phyloP scores from a whole-genome alignment of 108 stramenopile species.

The Nitzschia palea region DNA sequence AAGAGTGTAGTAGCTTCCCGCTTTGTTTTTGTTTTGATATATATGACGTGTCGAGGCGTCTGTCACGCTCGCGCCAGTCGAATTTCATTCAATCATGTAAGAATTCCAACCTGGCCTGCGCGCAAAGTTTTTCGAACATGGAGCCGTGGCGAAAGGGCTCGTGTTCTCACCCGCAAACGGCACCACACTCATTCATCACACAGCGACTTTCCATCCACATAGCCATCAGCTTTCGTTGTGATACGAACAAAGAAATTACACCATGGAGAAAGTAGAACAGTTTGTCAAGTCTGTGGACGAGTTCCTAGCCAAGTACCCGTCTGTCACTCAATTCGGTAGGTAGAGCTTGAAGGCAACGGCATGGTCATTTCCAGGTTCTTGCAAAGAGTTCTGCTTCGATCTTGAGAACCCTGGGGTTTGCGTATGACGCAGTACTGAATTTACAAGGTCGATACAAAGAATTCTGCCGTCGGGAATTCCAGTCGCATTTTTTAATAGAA shows the following conservation, averaged over 20 bases:
- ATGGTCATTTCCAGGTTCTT: background rate
- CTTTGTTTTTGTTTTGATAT: no score
- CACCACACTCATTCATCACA: background rate
- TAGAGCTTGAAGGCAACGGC: background rate
- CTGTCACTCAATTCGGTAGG: conserved; percentile 80
- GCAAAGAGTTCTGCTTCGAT: background rate
- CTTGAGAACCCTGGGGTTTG: background rate
- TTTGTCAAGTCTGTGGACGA: conserved; percentile 60
- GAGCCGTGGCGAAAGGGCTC: no score
- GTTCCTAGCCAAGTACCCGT: conserved; percentile 79
- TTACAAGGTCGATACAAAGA: background rate
- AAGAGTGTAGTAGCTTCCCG: no score
- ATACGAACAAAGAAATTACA: conserved; percentile 3
- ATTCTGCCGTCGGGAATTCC: conserved; percentile 1
- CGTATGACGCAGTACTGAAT: background rate
- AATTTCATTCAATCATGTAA: no score
- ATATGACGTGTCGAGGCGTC: no score
- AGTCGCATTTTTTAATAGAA: no score
- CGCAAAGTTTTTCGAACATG: no score
- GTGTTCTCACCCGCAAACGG: background rate
- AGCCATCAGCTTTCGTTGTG: no score
- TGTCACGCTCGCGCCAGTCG: no score
- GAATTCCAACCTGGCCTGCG: no score
- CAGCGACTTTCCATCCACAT: background rate
- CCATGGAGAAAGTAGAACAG: conserved; percentile 71